A percentile compares a stretch with the other conserved stretches of the same genome.
phyloP scores from a whole-genome alignment of 1,284 basidiomycete genomes.

The Tilletia caries region DNA sequence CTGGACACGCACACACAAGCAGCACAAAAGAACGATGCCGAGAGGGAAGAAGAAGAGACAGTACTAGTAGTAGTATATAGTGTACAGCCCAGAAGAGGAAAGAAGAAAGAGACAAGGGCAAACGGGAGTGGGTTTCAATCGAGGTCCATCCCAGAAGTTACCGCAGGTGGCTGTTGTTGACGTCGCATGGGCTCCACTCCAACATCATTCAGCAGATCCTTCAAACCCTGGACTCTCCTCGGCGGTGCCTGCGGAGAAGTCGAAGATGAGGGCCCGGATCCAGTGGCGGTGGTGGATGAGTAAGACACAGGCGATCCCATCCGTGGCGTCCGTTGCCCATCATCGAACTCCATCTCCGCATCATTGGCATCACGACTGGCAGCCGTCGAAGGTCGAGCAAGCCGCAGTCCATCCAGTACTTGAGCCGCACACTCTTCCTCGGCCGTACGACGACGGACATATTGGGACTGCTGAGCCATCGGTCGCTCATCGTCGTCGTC shows the following conservation, averaged over 20 bases:
- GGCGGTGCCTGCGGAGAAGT: background rate
- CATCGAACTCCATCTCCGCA: background rate
- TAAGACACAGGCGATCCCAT: background rate
- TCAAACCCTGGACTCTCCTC: background rate
- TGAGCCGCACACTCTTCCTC: background rate
- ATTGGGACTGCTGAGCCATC: background rate
- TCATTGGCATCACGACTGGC: background rate
- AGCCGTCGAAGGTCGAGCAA: conserved; percentile 5
- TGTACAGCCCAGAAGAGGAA: too few relatives aligned
- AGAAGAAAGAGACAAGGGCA: too few relatives aligned
- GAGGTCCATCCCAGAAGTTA: background rate
- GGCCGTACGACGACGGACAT: background rate
- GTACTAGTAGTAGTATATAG: too few relatives aligned
- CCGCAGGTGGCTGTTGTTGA: background rate
- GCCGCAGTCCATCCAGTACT: background rate
- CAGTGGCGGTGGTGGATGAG: background rate
- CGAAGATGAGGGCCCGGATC: background rate
- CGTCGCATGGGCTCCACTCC: conserved; percentile 1
- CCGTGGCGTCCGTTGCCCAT: background rate
- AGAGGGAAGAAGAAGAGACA: too few relatives aligned
- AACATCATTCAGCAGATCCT: conserved; percentile 4
- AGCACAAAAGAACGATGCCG: too few relatives aligned
- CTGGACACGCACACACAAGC: too few relatives aligned
- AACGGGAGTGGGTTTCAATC: background rate
- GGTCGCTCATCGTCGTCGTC: conserved; percentile 1